Evolutionary conservation across 78 protist species (phyloP), one percentile per base, ranked within the genome.

Genomic region (Dictyostelium capitatum): DNA sequence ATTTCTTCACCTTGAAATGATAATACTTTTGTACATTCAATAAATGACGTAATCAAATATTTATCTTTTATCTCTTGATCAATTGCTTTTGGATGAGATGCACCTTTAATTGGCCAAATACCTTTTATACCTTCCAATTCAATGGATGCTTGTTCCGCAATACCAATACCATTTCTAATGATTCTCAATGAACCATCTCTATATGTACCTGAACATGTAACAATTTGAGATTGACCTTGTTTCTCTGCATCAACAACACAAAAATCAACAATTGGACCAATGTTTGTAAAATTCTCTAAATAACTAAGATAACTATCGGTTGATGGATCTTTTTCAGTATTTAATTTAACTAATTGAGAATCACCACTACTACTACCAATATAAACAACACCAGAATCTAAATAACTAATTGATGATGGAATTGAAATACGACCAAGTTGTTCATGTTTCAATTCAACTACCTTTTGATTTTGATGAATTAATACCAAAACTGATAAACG

Each of bases 121-220:
- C 97, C 98, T 77, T 94, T 95, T 64, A 98, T 77, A 32, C 99
- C 99, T 3, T 95, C 83, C 15, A 97, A 56, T 59, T 95, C 98
- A 3, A 97, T 41, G 11, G 96, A 43, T 15, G 99, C 98, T 51
- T 75, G 92, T 74, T 97, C 98, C 23, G 95, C 64, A 90, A 98
- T 95, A 10, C 99, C 99, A 70, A 98, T 94, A 37, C 99, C 99
- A 48, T 90, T 96, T n/a, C 98, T 82, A 43, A 98, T 73, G 32
- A 98, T 79, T 30, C 99, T 95, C 5, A 98, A 92, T 6, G 97
- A 85, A 41, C 98, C 94, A 54, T 97, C 99, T 79, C 89, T 80
- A 89, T 11, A 28, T 30, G 78, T 89, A n/a, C 99, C 99, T 7
- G 98, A 95, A 95, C 98, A 97, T 1, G 98, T 92, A 7, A 98